Conservation (phyloP, 2,329 filamentous ascomycete genomes). For the Bipolaris bicolor region DNA sequence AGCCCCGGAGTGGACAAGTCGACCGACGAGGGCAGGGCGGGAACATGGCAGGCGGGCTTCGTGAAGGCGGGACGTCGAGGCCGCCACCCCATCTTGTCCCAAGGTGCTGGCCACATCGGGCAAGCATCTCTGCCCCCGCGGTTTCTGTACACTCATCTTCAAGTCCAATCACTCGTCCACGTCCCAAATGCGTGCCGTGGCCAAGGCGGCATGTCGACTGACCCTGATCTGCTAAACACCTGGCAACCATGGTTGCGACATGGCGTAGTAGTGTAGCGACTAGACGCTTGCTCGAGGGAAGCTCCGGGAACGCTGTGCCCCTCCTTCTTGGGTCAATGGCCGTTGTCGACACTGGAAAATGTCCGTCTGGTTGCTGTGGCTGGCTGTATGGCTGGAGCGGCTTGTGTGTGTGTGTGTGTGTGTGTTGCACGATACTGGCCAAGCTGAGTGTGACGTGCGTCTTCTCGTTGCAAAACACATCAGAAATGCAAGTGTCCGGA, state of each 20-base stretch:
- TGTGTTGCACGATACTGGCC: slow-evolving; percentile 17
- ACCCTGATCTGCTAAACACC: slow-evolving; percentile 10
- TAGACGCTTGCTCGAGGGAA: slow-evolving; percentile 8
- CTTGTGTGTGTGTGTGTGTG: no score
- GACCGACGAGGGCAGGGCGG: slow-evolving; percentile 10
- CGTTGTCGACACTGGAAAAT: slow-evolving; percentile 23
- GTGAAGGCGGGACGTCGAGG: slow-evolving; percentile 18
- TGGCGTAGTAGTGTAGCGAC: neutral
- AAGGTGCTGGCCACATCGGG: slow-evolving; percentile 10
- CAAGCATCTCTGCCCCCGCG: slow-evolving; percentile 20
- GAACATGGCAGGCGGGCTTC: slow-evolving; percentile 32
- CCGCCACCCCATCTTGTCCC: slow-evolving; percentile 26
- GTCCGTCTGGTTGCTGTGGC: slow-evolving; percentile 19
- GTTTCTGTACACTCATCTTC: slow-evolving; percentile 10
- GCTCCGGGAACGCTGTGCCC: slow-evolving; percentile 23
- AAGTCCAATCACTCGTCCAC: slow-evolving; percentile 14
- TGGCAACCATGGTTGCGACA: slow-evolving; percentile 4
- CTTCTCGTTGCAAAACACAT: slow-evolving; percentile 14
- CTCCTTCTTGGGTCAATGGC: slow-evolving; percentile 21
- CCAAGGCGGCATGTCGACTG: slow-evolving; percentile 19
- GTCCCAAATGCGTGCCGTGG: slow-evolving; percentile 22
- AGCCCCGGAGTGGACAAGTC: slow-evolving; percentile 32
- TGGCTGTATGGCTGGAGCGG: slow-evolving; percentile 11
- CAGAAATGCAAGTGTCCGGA: slow-evolving; percentile 32
- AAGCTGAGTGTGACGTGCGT: slow-evolving; percentile 26